Percentiles rank a stretch among this genome's conserved stretches.
Evolutionary conservation across 345 rosid genomes (phyloP).

Genomic region (Boechera divaricarpa): DNA sequence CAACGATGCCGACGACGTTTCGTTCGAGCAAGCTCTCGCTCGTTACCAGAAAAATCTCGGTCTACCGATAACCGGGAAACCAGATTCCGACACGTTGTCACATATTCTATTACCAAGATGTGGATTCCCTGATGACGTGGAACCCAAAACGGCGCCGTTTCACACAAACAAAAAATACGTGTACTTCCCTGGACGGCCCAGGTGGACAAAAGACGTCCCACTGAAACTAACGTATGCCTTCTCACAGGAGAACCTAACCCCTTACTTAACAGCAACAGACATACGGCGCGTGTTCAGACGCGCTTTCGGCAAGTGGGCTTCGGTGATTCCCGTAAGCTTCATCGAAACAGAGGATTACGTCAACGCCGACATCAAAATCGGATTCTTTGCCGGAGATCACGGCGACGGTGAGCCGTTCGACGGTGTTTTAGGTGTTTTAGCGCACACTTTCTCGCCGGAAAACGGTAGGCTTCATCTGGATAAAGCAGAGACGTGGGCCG

Average conservation of each 20-base stretch:
- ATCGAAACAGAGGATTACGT: constrained; percentile 59
- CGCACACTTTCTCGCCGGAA: constrained; percentile 85
- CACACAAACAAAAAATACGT: constrained; percentile 47
- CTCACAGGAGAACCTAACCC: constrained; percentile 60
- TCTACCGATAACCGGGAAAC: constrained; percentile 56
- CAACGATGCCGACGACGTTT: constrained; percentile 43
- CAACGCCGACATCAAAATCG: constrained; percentile 74
- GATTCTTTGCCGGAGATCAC: constrained; percentile 81
- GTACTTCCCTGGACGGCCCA: constrained; percentile 68
- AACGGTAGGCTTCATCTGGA: constrained; percentile 81
- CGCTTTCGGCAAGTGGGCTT: constrained; percentile 72
- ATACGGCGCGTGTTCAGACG: constrained; percentile 53
- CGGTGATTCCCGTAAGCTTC: constrained; percentile 75
- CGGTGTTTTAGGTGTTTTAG: constrained; percentile 79
- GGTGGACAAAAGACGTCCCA: constrained; percentile 63
- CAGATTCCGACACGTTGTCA: constrained; percentile 56
- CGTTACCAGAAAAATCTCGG: constrained; percentile 62
- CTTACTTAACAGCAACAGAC: constrained; percentile 46
- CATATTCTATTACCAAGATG: constrained; percentile 60
- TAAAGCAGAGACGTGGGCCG: constrained; percentile 82
- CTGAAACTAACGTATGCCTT: constrained; percentile 69
- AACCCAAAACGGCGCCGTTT: constrained; percentile 31
- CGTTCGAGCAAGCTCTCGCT: constrained; percentile 49
- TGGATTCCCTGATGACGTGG: constrained; percentile 55
- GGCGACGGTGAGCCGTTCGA: constrained; percentile 93